Percentiles rank a stretch among this genome's conserved stretches.
Evolutionary conservation across 306 rosid genomes (phyloP).

Genomic region (Glycyrrhiza uralensis): DNA sequence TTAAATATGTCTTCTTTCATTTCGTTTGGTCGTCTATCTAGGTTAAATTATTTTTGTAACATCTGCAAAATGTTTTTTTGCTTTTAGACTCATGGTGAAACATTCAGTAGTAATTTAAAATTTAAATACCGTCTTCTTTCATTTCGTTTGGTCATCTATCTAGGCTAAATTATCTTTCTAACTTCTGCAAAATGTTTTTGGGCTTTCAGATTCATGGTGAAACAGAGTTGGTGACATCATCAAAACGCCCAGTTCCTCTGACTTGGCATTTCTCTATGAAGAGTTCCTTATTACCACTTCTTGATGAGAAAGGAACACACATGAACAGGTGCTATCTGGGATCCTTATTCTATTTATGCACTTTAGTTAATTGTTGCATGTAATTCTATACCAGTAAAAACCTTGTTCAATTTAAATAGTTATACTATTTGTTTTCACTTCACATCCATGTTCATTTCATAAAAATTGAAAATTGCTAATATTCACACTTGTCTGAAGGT

Average conservation of each 20-base stretch:
- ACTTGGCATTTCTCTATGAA: slow-evolving; percentile 91
- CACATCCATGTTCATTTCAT: neutral
- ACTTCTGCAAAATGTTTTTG: slow-evolving; percentile 9
- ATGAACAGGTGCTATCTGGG: slow-evolving; percentile 68
- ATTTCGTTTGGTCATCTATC: slow-evolving; percentile 14
- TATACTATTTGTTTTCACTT: slow-evolving; percentile 18
- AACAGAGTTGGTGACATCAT: slow-evolving; percentile 91
- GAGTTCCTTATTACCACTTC: slow-evolving; percentile 72
- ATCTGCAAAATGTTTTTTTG: slow-evolving; percentile 13
- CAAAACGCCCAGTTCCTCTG: slow-evolving; percentile 91
- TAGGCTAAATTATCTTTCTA: neutral
- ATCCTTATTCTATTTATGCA: slow-evolving; percentile 15
- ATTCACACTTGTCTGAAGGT: slow-evolving; percentile 12
- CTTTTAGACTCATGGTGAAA: slow-evolving; percentile 67
- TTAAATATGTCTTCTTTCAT: neutral
- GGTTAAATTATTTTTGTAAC: neutral
- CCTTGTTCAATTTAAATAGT: neutral
- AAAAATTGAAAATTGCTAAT: slow-evolving; percentile 12
- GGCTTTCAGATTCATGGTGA: slow-evolving; percentile 76
- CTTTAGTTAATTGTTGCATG: slow-evolving; percentile 15
- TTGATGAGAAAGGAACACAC: slow-evolving; percentile 69
- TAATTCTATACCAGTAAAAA: neutral
- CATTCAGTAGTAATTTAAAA: slow-evolving; percentile 13
- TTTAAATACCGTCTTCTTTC: neutral
- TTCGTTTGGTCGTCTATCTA: slow-evolving; percentile 6